Evolutionary conservation across 805 yeast genomes (phyloP).

Genomic region (Aciculoconidium aculeatum): DNA sequence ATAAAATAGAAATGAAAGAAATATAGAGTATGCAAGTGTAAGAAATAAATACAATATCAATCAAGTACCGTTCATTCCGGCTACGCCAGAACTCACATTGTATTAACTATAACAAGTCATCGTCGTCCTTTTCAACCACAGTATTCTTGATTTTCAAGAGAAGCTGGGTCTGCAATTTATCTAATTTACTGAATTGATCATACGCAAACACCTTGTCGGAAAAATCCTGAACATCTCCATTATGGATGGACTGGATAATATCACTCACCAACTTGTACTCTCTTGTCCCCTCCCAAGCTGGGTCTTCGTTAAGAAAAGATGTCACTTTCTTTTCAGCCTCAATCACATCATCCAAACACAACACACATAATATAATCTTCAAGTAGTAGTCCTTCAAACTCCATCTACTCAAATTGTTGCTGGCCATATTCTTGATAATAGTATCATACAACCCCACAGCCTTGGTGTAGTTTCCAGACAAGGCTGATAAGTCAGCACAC

Average conservation of each 20-base stretch:
- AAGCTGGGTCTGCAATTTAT: constrained; percentile 83
- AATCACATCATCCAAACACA: constrained; percentile 81
- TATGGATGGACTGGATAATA: constrained; percentile 66
- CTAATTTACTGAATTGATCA: constrained; percentile 85
- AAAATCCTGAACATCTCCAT: constrained; percentile 73
- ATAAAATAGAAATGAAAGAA: constrained; percentile 4
- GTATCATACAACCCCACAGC: constrained; percentile 76
- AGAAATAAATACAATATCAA: too few species aligned
- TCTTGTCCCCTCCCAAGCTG: constrained; percentile 66
- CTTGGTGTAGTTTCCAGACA: constrained; percentile 57
- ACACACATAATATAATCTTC: constrained; percentile 74
- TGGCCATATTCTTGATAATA: constrained; percentile 69
- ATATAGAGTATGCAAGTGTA: neutral
- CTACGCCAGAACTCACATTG: neutral
- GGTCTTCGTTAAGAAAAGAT: constrained; percentile 64
- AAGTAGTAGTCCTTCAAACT: constrained; percentile 86
- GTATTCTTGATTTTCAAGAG: constrained; percentile 74
- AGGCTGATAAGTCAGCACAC: constrained; percentile 82
- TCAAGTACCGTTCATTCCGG: neutral
- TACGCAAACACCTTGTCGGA: constrained; percentile 71
- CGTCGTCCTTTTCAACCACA: constrained; percentile 66
- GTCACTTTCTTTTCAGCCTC: constrained; percentile 74
- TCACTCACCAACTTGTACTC: constrained; percentile 67
- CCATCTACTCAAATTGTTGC: constrained; percentile 80
- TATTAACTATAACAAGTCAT: constrained; percentile 38